These are phyloP conservation scores for Ceratocystis albifundus DNA, from an alignment of 2,329 filamentous ascomycete species.

Conservation along the genomic window DNA sequence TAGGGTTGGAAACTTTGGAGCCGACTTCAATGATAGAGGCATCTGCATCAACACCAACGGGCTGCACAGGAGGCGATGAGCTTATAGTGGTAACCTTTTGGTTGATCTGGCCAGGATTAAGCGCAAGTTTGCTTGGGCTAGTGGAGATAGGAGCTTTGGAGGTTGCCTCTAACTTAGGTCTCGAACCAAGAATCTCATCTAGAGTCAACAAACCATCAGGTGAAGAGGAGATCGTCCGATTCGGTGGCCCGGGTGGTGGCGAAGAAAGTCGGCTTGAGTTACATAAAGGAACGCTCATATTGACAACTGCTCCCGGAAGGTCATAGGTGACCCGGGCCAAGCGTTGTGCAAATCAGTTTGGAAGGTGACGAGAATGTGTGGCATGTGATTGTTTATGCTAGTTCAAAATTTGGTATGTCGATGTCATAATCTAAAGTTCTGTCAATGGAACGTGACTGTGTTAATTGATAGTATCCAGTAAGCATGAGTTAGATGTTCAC, in stretches of 20 bases:
- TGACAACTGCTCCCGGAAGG: not conserved
- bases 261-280: not conserved
- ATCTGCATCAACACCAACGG: not conserved
- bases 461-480: not conserved
- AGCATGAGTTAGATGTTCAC: not conserved
- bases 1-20: constrained; percentile 1
- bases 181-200: not conserved
- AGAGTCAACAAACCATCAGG: not conserved
- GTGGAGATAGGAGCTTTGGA: not conserved
- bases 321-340: not conserved
- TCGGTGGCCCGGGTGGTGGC: not conserved
- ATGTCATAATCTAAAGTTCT: not conserved
- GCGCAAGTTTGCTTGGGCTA: not conserved
- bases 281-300: constrained; percentile 2
- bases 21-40: constrained; percentile 19
- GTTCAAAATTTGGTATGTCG: not conserved
- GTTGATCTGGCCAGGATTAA: not conserved
- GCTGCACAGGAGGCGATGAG: not conserved
- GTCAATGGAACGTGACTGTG: not conserved
- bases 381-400: constrained; percentile 1
- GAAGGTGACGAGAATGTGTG: not conserved
- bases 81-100: not conserved
- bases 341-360: not conserved
- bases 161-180: not conserved
- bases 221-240: constrained; percentile 15